Conservation (phyloP, 352 stramenopile genomes). For the Phytopythium montanum region DNA sequence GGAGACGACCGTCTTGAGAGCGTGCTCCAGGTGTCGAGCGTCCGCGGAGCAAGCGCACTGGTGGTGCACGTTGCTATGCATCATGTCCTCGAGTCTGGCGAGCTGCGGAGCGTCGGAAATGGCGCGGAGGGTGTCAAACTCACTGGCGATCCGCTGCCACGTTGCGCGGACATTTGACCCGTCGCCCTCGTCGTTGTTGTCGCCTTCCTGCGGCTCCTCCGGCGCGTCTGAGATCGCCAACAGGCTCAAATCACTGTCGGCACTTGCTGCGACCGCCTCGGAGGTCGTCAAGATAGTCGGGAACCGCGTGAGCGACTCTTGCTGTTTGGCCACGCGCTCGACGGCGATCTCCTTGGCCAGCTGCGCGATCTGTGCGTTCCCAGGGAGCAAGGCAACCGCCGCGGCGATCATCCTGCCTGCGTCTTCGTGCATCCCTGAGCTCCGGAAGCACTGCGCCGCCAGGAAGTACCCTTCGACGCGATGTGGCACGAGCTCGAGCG, state of each 20-base stretch:
- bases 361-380: conserved; percentile 3
- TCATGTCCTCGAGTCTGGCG: conserved; percentile 34
- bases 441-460: conserved; percentile 4
- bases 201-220: conserved; percentile 10
- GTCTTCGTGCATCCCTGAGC: background rate
- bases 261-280: background rate
- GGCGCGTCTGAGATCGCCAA: background rate
- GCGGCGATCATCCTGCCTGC: background rate
- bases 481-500: conserved; percentile 13
- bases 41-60: conserved; percentile 32
- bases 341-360: conserved; percentile 6
- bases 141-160: conserved; percentile 15
- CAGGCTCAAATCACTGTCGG: background rate
- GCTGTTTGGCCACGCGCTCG: background rate
- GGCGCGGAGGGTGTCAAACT: conserved; percentile 25
- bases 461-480: conserved; percentile 6
- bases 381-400: background rate
- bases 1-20: conserved; percentile 19
- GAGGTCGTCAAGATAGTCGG: background rate
- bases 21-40: conserved; percentile 23
- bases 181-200: conserved; percentile 27
- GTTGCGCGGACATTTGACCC: conserved; percentile 7
- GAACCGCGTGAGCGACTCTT: background rate
- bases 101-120: conserved; percentile 26
- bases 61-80: conserved; percentile 59